Evolutionary conservation across 2,329 filamentous ascomycete species (phyloP).

Genomic region (Diaporthe sp.): DNA sequence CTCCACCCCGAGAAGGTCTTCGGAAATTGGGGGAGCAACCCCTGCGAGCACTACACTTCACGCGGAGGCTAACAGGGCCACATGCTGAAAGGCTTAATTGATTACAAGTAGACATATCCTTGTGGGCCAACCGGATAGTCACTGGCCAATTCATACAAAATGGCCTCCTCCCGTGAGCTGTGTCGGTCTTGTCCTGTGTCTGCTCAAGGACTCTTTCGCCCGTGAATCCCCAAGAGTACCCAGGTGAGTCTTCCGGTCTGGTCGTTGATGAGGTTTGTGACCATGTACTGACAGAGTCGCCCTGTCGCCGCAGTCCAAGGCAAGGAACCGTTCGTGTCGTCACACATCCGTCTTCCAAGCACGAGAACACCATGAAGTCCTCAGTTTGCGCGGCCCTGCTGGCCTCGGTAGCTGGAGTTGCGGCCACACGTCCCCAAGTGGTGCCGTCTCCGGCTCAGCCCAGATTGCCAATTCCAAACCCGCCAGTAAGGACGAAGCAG

Average conservation of each 20-base stretch:
- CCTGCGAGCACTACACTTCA: slow-evolving; percentile 10
- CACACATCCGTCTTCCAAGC: slow-evolving; percentile 9
- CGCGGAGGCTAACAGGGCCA: not conserved
- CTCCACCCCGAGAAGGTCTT: slow-evolving; percentile 3
- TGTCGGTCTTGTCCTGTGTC: not conserved
- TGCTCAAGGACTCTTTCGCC: not conserved
- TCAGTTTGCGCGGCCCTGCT: slow-evolving; percentile 36
- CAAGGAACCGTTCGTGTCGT: not conserved
- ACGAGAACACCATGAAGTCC: slow-evolving; percentile 36
- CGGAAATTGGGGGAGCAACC: slow-evolving; percentile 15
- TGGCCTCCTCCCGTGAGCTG: slow-evolving; percentile 7
- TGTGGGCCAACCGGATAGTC: not conserved
- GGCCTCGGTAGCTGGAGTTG: slow-evolving; percentile 34
- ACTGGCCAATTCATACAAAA: slow-evolving; percentile 2
- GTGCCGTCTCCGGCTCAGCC: slow-evolving; percentile 38
- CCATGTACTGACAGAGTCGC: not conserved
- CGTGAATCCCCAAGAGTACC: not conserved
- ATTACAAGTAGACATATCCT: not conserved
- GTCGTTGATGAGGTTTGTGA: not conserved
- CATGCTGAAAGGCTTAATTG: slow-evolving; percentile 13
- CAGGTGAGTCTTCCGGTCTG: not conserved
- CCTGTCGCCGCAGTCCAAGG: not conserved
- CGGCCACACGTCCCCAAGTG: slow-evolving; percentile 37
- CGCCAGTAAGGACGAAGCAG: slow-evolving; percentile 52
- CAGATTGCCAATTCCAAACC: slow-evolving; percentile 41